phyloP scores from a whole-genome alignment of 306 rosid species.

The Echinosophora koreensis region DNA sequence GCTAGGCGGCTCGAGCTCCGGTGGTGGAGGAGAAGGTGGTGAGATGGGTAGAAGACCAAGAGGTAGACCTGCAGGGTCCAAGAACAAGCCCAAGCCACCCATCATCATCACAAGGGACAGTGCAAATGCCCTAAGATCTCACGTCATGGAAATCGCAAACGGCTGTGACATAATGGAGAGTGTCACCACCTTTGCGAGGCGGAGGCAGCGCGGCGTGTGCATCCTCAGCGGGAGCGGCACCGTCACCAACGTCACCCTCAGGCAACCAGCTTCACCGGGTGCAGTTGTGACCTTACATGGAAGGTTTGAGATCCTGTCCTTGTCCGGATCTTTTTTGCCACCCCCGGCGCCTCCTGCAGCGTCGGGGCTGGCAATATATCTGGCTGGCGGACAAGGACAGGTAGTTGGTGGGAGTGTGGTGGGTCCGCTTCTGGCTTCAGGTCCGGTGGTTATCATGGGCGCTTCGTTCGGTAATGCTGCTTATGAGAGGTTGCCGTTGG shows the following conservation, averaged over 20 bases:
- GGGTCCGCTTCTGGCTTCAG: constrained; percentile 79
- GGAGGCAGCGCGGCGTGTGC: constrained; percentile 87
- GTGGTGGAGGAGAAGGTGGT: constrained; percentile 41
- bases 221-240: constrained; percentile 88
- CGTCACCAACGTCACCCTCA: constrained; percentile 84
- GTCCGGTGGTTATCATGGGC: constrained; percentile 89
- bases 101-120: constrained; percentile 90
- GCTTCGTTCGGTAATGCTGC: constrained; percentile 97
- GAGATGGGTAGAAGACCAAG: constrained; percentile 76
- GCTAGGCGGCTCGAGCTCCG: constrained; percentile 45
- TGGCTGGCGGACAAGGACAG: constrained; percentile 93
- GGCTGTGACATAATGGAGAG: constrained; percentile 88
- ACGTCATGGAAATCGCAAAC: constrained; percentile 83
- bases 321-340: constrained; percentile 88
- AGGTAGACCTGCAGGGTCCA: constrained; percentile 89
- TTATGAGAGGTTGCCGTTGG: constrained; percentile 89
- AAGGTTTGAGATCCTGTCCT: constrained; percentile 82
- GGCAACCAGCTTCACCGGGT: constrained; percentile 86
- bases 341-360: constrained; percentile 91
- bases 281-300: constrained; percentile 90
- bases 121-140: constrained; percentile 91
- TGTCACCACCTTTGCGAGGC: constrained; percentile 70
- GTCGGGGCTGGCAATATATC: constrained; percentile 77
- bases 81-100: constrained; percentile 92
- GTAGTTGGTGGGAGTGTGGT: constrained; percentile 91